A percentile compares a stretch with the other conserved stretches of the same genome.
Conservation (phyloP, 2,329 filamentous ascomycete genomes). For the Verticillium nonalfalfae region DNA sequence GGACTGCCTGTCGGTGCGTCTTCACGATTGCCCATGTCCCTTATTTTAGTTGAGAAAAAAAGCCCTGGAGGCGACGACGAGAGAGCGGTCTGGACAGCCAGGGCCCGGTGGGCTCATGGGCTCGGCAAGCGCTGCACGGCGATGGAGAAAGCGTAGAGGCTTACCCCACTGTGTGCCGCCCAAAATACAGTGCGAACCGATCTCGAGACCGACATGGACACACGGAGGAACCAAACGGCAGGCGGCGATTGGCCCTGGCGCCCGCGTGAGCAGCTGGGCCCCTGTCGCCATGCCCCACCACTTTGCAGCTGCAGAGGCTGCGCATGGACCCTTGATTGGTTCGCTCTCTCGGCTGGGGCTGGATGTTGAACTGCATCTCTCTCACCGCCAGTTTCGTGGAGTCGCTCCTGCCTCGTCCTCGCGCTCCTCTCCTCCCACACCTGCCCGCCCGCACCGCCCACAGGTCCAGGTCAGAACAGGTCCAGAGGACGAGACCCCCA, state of each 20-base stretch:
- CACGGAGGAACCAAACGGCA: slow-evolving; percentile 6
- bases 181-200: slow-evolving; percentile 9
- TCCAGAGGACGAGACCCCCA: neutral
- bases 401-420: slow-evolving; percentile 12
- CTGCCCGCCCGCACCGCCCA: slow-evolving; percentile 2
- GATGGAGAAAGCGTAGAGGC: neutral
- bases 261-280: slow-evolving; percentile 11
- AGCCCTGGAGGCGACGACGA: neutral
- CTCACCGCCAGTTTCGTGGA: slow-evolving; percentile 23
- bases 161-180: neutral
- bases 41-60: neutral
- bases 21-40: neutral
- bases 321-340: slow-evolving; percentile 16
- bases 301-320: slow-evolving; percentile 12
- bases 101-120: neutral
- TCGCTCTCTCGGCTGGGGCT: slow-evolving; percentile 16
- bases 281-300: slow-evolving; percentile 12
- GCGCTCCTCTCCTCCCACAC: slow-evolving; percentile 7
- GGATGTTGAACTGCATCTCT: slow-evolving; percentile 18
- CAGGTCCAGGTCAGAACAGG: neutral
- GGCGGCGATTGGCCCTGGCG: slow-evolving; percentile 11
- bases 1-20: neutral
- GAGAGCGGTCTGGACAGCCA: neutral
- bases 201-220: neutral
- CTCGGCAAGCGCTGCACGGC: neutral